Base-by-base conservation (phyloP, 2,329 filamentous ascomycete species). In the Metarhizium sp. region DNA sequence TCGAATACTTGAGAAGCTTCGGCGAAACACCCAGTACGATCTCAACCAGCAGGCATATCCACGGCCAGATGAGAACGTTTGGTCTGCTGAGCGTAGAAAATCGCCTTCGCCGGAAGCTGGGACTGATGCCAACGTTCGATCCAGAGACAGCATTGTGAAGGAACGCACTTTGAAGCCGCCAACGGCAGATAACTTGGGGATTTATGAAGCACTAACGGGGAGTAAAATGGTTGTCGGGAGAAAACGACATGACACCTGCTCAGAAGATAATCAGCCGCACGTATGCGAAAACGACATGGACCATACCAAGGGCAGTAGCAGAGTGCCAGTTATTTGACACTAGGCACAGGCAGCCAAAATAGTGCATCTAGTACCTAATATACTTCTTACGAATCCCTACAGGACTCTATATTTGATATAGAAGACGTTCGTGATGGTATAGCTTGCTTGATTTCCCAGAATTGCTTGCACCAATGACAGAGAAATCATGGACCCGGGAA, bases 181-280 rank as follows among this genome's bases (percentile, higher is more conserved):
- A 0, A 59, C 32, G 29, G 50, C 54, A 7, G 61, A 66, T 47
- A 55, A 6, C 10, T 53, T 55, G 34, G 60, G 61, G 8, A 64
- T 65, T 38, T 61, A 65, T 18, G 62, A 65, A 34, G 62, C 62
- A 2, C 59, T 66, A 56, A 61, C 61, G 2, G 61, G 59, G 14
- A 59, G 61, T 18, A 63, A 58, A 32, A 53, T 58, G 16, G 47
- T 55, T 0, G 47, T 46, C 8, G 50, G 50, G 25, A 57, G 53
- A 13, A 50, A 57, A n/a, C 57, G 58, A 45, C 55, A 59, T 10
- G 52, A 55, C 14, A 62, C 60, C 8, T 71, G 69, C 49, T 70
- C 68, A 6, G 69, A 71, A 53, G 69, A 71, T 38, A 59, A 65
- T 38, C 58, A 59, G 40, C 67, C 67, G 16, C 68, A 71, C 48